These are phyloP conservation scores for Serendipita sp. DNA, from an alignment of 1,284 basidiomycete species.

Conservation along the genomic window DNA sequence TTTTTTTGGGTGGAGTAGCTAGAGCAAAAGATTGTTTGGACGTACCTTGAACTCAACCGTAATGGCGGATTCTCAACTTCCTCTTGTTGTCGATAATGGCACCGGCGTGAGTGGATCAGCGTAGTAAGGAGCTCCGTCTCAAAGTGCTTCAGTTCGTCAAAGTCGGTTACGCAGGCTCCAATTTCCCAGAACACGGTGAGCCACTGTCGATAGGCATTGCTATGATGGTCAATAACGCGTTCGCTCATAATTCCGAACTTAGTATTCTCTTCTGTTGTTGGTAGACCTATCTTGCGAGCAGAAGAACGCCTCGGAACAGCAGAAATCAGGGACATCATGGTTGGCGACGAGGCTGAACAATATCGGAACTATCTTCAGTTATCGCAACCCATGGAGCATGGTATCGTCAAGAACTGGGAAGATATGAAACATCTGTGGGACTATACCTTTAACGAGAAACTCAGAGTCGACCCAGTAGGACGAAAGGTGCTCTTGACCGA, in stretches of 20 bases:
- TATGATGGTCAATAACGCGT: constrained; percentile 2
- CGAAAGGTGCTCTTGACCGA: constrained; percentile 91
- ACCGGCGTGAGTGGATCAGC: constrained; percentile 61
- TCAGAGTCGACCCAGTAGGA: constrained; percentile 76
- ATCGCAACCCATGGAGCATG: constrained; percentile 98
- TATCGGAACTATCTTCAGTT: constrained; percentile 93
- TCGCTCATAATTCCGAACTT: constrained; percentile 3
- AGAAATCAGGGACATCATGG: constrained; percentile 92
- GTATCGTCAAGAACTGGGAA: constrained; percentile 97
- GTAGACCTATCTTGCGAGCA: constrained; percentile 90
- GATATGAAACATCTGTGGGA: constrained; percentile 99
- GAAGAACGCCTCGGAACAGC: constrained; percentile 83
- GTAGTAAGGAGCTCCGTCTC: constrained; percentile 12
- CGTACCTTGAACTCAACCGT: background rate
- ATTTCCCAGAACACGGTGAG: constrained; percentile 93
- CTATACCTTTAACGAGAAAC: constrained; percentile 95
- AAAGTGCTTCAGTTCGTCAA: constrained; percentile 70
- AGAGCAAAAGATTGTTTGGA: background rate
- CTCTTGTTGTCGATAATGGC: constrained; percentile 93
- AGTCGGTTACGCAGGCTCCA: constrained; percentile 94
- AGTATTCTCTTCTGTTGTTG: constrained; percentile 96
- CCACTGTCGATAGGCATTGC: background rate
- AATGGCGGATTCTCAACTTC: constrained; percentile 49
- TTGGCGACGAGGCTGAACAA: constrained; percentile 89
- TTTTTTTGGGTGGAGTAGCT: background rate